Percentiles rank a stretch among this genome's conserved stretches.
phyloP scores from a whole-genome alignment of 345 rosid species.

The Salix arbutifolia region DNA sequence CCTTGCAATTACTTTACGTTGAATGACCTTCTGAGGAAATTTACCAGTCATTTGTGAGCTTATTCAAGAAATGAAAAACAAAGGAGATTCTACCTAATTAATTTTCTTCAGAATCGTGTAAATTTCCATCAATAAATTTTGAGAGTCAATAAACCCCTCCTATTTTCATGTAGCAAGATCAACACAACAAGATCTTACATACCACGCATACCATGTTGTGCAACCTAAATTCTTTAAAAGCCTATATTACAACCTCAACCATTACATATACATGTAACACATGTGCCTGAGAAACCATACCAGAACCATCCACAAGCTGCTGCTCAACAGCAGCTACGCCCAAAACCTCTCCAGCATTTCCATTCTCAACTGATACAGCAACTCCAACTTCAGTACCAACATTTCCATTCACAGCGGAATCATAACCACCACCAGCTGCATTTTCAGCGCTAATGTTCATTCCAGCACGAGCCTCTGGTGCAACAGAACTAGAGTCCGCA shows the following conservation, averaged over 20 bases:
- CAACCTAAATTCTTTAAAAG: neutral
- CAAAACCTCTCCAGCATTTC: slow-evolving; percentile 37
- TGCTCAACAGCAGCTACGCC: slow-evolving; percentile 38
- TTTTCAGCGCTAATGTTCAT: slow-evolving; percentile 13
- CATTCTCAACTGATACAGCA: slow-evolving; percentile 50
- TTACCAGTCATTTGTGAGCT: neutral
- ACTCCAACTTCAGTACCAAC: slow-evolving; percentile 29
- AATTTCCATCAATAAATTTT: neutral
- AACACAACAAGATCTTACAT: neutral
- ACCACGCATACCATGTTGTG: neutral
- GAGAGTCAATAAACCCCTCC: neutral
- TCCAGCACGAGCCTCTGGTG: slow-evolving; percentile 28
- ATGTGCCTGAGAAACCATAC: slow-evolving; percentile 37
- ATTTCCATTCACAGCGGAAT: slow-evolving; percentile 57
- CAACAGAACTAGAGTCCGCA: slow-evolving; percentile 17
- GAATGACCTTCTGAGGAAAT: neutral
- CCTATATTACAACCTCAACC: neutral
- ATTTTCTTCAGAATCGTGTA: neutral
- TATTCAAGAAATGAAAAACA: neutral
- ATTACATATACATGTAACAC: neutral
- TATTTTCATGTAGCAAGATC: neutral
- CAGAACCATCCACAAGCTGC: slow-evolving; percentile 48
- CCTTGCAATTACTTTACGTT: neutral
- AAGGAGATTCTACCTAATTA: no score
- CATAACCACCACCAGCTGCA: slow-evolving; percentile 26